Evolutionary conservation across 2,329 filamentous ascomycete genomes (phyloP), one percentile per base, ranked within the genome.

Genomic region (Exophiala oligosperma): DNA sequence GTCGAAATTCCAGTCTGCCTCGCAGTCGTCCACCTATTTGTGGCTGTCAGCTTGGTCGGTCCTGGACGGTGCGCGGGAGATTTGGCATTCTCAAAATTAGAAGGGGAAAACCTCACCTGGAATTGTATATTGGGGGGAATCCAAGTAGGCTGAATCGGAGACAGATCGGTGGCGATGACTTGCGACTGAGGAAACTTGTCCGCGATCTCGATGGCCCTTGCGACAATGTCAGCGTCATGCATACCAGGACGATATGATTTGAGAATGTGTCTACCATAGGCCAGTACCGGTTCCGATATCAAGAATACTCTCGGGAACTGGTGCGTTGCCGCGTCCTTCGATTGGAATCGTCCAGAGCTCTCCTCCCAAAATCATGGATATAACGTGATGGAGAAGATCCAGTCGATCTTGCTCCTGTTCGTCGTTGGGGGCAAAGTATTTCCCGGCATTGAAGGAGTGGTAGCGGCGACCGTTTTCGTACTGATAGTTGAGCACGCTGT

Each of bases 201-300:
- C 37, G 67, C 69, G 28, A 64, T 43, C 28, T 69, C 67, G 40
- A 70, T 69, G 1, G 68, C 68, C 68, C 68, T 69, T 37, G 23
- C 70, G 53, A 51, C 66, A n/a, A 72, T 52, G 26, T 37, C 71
- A 69, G n/a, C 66, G 56, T 26, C 66, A 41, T 28, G 56, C 6
- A 8, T 9, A 9, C 32, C 7, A 35, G 32, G 32, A 2, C 44
- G 21, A 26, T 11, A 32, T 23, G 28, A 52, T 41, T 1, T 70
- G 67, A 3, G 66, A 67, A 17, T 61, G 60, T 26, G 64, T 64
- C 4, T 9, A 54, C 86, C 86, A 89, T 70, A 84, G 84, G 1
- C 85, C 84, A 0, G 83, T 84, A 12, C 85, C 85, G 6, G 81
- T 85, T 44, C 83, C 82, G 11, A 86, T 73, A 64, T 86, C 83